Percentiles rank a stretch among this genome's conserved stretches.
Conservation (phyloP, 2,329 filamentous ascomycete genomes). For the Lecanicillium sp. region DNA sequence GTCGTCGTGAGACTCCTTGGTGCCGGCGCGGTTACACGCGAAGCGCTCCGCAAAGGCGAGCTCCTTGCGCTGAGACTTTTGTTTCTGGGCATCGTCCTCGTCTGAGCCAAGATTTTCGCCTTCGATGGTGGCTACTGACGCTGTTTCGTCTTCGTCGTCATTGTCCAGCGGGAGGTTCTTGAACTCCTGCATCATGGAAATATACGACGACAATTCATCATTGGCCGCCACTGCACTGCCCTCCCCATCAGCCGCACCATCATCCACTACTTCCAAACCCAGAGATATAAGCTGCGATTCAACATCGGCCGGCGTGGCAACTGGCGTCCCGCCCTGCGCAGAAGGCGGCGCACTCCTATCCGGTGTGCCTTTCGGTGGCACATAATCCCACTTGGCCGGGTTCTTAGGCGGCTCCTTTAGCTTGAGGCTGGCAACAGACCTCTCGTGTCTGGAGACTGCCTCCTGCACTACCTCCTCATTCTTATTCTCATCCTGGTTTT, state of each 20-base stretch:
- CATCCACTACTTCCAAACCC: constrained; percentile 11
- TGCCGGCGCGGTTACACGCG: constrained; percentile 46
- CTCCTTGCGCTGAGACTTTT: constrained; percentile 9
- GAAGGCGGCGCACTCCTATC: background rate
- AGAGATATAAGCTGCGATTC: constrained; percentile 20
- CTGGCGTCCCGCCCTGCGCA: constrained; percentile 23
- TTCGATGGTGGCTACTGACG: background rate
- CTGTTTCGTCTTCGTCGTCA: constrained; percentile 38
- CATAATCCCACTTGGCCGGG: constrained; percentile 29
- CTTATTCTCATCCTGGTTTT: background rate
- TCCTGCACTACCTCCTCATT: background rate
- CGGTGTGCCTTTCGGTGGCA: constrained; percentile 29
- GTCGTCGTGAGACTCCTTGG: constrained; percentile 29
- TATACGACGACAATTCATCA: constrained; percentile 58
- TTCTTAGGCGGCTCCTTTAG: constrained; percentile 38
- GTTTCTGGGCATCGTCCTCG: constrained; percentile 17
- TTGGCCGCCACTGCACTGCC: constrained; percentile 1
- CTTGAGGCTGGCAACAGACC: too few relatives aligned
- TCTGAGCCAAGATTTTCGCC: constrained; percentile 13
- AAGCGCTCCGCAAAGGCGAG: constrained; percentile 39
- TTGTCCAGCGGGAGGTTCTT: constrained; percentile 49
- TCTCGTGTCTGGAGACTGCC: too few relatives aligned
- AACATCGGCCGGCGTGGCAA: constrained; percentile 12
- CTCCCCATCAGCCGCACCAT: background rate
- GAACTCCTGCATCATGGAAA: constrained; percentile 53